Percentiles rank a stretch among this genome's conserved stretches.
Conservation (phyloP, 495 filamentous ascomycete genomes). For the Penicillium malachiteum region DNA sequence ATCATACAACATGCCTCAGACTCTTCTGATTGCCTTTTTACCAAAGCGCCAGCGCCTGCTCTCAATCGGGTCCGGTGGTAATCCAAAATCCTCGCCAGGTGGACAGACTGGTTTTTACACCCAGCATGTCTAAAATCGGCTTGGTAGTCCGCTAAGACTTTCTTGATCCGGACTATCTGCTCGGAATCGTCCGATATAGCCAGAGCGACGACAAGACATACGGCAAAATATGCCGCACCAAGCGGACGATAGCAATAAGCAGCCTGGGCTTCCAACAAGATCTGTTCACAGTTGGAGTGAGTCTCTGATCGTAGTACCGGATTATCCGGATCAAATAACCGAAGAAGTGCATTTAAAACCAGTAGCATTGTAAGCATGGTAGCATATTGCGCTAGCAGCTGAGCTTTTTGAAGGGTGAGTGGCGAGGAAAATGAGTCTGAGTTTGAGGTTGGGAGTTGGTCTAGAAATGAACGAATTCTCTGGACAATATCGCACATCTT, state of each 20-base stretch:
- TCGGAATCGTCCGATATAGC: conserved; percentile 9
- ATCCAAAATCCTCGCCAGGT: not conserved
- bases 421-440: not conserved
- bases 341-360: conserved; percentile 30
- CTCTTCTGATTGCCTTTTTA: no score
- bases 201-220: conserved; percentile 16
- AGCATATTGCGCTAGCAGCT: conserved; percentile 21
- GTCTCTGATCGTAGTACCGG: conserved; percentile 14
- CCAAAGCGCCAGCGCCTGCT: no score
- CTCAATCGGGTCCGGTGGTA: not conserved
- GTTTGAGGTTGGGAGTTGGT: not conserved
- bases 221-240: conserved; percentile 11
- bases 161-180: conserved; percentile 8
- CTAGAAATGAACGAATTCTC: conserved; percentile 12
- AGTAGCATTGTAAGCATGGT: conserved; percentile 22
- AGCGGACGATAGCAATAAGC: conserved; percentile 17
- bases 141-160: conserved; percentile 9
- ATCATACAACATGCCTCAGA: no score
- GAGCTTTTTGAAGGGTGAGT: conserved; percentile 9
- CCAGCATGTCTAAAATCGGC: conserved; percentile 9
- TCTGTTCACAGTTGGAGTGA: conserved; percentile 20
- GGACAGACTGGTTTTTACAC: conserved; percentile 6
- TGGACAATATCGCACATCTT: conserved; percentile 13
- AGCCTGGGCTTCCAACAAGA: conserved; percentile 11
- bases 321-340: conserved; percentile 19